A percentile compares a stretch with the other conserved stretches of the same genome.
phyloP scores from a whole-genome alignment of 768 basidiomycete genomes.

The Pholiota molesta region DNA sequence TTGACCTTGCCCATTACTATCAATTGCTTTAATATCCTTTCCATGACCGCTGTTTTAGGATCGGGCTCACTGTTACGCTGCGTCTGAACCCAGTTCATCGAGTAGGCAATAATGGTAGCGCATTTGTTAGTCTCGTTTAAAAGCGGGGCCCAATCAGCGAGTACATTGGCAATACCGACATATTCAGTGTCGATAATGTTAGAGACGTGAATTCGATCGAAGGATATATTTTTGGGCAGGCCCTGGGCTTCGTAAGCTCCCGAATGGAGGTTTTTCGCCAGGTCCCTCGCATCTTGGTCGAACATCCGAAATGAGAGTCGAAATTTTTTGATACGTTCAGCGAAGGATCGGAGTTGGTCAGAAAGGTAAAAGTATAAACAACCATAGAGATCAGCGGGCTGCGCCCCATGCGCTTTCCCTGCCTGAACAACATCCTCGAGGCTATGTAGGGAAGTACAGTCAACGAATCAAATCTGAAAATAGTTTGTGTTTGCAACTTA shows the following conservation, averaged over 20 bases:
- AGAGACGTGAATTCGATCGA: slow-evolving; percentile 52
- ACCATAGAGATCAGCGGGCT: slow-evolving; percentile 48
- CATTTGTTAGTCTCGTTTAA: slow-evolving; percentile 28
- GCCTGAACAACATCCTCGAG: slow-evolving; percentile 32
- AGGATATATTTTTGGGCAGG: slow-evolving; percentile 20
- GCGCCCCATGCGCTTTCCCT: slow-evolving; percentile 40
- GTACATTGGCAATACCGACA: slow-evolving; percentile 36
- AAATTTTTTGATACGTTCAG: slow-evolving; percentile 34
- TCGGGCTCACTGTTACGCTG: slow-evolving; percentile 13
- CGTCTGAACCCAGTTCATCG: slow-evolving; percentile 49
- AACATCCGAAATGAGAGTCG: slow-evolving; percentile 36
- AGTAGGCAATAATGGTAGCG: slow-evolving; percentile 43
- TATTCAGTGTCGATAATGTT: slow-evolving; percentile 49
- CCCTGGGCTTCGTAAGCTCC: slow-evolving; percentile 23
- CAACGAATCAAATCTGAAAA: slow-evolving; percentile 3
- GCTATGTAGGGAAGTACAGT: slow-evolving; percentile 24
- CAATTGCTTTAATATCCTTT: slow-evolving; percentile 4
- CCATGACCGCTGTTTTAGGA: neutral
- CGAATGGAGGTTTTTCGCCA: slow-evolving; percentile 29
- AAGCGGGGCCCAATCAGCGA: slow-evolving; percentile 40
- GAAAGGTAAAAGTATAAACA: slow-evolving; percentile 51
- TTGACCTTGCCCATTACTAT: neutral
- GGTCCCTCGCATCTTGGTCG: slow-evolving; percentile 32
- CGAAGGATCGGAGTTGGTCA: slow-evolving; percentile 41
- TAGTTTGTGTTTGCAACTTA: slow-evolving; percentile 25